Base-by-base conservation (phyloP, 805 yeast species). In the Ogataea allantospora region DNA sequence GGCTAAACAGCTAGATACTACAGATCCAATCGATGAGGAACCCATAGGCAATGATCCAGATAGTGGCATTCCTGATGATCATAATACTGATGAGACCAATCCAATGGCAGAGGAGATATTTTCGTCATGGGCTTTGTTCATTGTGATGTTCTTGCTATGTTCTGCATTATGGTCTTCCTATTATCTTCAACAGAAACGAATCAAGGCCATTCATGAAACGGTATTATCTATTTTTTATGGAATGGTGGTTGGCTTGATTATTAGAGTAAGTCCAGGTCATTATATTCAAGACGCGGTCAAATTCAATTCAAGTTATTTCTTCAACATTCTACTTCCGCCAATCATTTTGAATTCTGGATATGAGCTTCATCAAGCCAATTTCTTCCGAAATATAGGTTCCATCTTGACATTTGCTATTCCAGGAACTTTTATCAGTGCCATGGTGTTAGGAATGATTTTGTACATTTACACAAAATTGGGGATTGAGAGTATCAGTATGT, bases 191-290 rank as follows among this genome's bases (percentile, higher is more conserved):
- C 96, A 88, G 54, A 76, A 87, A 51, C 75, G 93, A 48, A 91
- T 93, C 53, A 89, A 87, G 62, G 95, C 96, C 3, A 78, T 93
- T n/a, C 99, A 93, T 63, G 99, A 93, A 65, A 93, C 99, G 0
- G 98, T 93, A 26, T 67, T 95, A 30, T 88, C 98, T 1, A 93
- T 93, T 42, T 88, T 93, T 58, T 88, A 91, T 53, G 99, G 99
- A 14, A 89, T 88, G 98, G 71, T 88, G 31, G 95, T 93, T 18
- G 99, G 99, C 0, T 62, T 95, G 22, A 75, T 93, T 15, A 88
- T 95, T 43, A 74, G 99, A 51, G 72, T 91, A 15, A 75, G 88
- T 3, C 99, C 99, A 0, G 99, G 99, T 31, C 97, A 88, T 60
- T 88, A 88, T 62, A 95, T 93, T 53, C 99, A 95, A 65, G 95